A percentile compares a stretch with the other conserved stretches of the same genome.
Conservation (phyloP, 208 protist species). For the Porcisia deanei region DNA sequence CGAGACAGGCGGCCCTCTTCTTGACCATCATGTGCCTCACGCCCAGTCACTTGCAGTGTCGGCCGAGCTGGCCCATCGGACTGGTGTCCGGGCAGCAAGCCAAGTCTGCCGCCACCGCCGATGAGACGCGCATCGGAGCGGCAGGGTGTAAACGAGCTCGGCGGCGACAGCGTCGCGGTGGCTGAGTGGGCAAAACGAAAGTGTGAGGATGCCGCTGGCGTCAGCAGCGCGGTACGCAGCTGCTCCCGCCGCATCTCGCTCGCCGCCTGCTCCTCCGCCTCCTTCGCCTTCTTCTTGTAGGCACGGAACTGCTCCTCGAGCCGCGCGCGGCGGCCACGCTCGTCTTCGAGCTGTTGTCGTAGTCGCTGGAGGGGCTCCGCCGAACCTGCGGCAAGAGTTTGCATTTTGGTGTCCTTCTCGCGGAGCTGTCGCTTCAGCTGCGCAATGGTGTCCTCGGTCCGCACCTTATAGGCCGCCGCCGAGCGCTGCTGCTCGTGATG, state of each 20-base stretch:
- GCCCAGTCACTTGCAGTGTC: not conserved
- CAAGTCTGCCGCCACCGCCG: not conserved
- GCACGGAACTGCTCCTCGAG: constrained; percentile 73
- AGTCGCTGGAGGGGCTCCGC: constrained; percentile 77
- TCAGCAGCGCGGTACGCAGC: constrained; percentile 41
- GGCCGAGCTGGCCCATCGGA: not conserved
- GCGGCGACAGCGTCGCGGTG: constrained; percentile 21
- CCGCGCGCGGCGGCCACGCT: constrained; percentile 65
- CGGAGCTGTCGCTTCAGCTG: constrained; percentile 80
- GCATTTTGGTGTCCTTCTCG: constrained; percentile 78
- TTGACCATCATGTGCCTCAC: not conserved
- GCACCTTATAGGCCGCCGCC: constrained; percentile 45
- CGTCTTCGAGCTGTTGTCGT: constrained; percentile 83
- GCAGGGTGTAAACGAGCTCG: constrained; percentile 8
- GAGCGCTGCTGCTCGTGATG: constrained; percentile 47
- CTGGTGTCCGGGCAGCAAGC: not conserved
- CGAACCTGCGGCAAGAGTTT: constrained; percentile 56
- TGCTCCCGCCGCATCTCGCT: constrained; percentile 82
- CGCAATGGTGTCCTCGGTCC: constrained; percentile 57
- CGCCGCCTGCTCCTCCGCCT: constrained; percentile 72
- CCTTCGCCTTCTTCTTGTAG: constrained; percentile 79
- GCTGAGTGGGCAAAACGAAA: constrained; percentile 11
- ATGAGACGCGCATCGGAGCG: not conserved
- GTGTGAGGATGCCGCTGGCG: not conserved
- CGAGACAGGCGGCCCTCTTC: not conserved